phyloP scores from a whole-genome alignment of 163 green algal genomes.

The Chloromonas sp. region DNA sequence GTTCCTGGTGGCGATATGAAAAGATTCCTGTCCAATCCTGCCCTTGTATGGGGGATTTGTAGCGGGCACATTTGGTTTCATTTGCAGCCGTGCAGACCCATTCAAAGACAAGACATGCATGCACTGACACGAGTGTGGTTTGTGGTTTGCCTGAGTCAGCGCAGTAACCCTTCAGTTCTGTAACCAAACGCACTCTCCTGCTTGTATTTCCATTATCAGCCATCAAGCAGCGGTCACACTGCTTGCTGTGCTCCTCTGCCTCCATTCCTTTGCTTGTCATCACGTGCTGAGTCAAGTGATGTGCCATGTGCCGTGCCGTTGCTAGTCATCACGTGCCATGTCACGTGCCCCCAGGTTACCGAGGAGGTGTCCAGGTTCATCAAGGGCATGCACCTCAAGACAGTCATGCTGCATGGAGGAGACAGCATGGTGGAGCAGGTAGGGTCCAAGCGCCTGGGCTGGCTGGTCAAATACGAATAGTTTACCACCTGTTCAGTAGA shows the following conservation, averaged over 20 bases:
- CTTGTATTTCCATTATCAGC: no score
- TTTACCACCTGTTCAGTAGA: background rate
- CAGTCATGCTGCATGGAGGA: conserved; percentile 62
- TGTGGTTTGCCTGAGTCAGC: no score
- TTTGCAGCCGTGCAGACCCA: background rate
- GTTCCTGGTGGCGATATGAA: background rate
- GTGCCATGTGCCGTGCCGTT: no score
- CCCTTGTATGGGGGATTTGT: background rate
- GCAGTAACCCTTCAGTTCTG: no score
- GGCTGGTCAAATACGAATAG: background rate
- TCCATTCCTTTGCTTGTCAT: no score
- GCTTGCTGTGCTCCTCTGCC: no score
- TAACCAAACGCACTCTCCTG: no score
- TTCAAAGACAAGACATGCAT: no score
- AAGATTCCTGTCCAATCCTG: background rate
- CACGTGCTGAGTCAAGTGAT: no score
- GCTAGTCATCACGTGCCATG: no score
- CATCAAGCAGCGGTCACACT: no score
- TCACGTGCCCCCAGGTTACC: conserved; percentile 60
- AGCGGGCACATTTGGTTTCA: background rate
- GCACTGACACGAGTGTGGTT: no score
- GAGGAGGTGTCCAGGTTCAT: conserved; percentile 81
- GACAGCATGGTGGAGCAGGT: conserved; percentile 72
- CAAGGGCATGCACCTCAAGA: conserved; percentile 60
- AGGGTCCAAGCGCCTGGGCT: conserved; percentile 6